These are phyloP conservation scores for Fusarium aywerte DNA, from an alignment of 2,329 filamentous ascomycete species.

Conservation along the genomic window DNA sequence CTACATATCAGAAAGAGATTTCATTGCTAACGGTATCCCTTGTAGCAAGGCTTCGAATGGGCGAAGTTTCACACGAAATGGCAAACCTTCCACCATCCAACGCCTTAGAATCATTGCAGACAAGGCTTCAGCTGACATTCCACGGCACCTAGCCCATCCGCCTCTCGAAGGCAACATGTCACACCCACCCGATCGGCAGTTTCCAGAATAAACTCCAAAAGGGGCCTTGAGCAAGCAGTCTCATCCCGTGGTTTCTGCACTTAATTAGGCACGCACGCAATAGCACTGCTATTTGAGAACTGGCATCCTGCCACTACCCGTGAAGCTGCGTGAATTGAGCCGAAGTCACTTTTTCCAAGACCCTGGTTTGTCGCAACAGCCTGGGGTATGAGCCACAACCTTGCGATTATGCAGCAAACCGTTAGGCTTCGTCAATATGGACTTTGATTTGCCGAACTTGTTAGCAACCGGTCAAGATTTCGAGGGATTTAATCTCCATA, in stretches of 20 bases:
- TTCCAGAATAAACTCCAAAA: slow-evolving; percentile 18
- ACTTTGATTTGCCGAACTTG: slow-evolving; percentile 29
- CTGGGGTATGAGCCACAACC: slow-evolving; percentile 23
- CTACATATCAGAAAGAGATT: not conserved
- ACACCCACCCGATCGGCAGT: slow-evolving; percentile 4
- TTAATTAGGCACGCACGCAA: slow-evolving; percentile 32
- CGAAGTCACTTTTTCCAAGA: slow-evolving; percentile 7
- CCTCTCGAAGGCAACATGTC: slow-evolving; percentile 10
- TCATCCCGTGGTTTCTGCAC: slow-evolving; percentile 26
- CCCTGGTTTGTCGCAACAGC: slow-evolving; percentile 13
- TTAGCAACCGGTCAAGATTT: slow-evolving; percentile 39
- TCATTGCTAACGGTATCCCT: not conserved
- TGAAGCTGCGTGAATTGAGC: slow-evolving; percentile 29
- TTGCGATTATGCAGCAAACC: slow-evolving; percentile 42
- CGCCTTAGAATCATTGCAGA: not conserved
- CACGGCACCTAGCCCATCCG: slow-evolving; percentile 4
- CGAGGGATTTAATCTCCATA: slow-evolving; percentile 20
- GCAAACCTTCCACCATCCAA: not conserved
- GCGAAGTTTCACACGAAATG: not conserved
- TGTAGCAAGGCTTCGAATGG: not conserved
- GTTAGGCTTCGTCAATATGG: slow-evolving; percentile 27
- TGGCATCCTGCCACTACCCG: slow-evolving; percentile 23
- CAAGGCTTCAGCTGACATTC: slow-evolving; percentile 25
- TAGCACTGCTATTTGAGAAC: slow-evolving; percentile 9
- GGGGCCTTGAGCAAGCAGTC: not conserved